Evolutionary conservation across 2,329 filamentous ascomycete species (phyloP).

Genomic region (Penicillium glabrum): DNA sequence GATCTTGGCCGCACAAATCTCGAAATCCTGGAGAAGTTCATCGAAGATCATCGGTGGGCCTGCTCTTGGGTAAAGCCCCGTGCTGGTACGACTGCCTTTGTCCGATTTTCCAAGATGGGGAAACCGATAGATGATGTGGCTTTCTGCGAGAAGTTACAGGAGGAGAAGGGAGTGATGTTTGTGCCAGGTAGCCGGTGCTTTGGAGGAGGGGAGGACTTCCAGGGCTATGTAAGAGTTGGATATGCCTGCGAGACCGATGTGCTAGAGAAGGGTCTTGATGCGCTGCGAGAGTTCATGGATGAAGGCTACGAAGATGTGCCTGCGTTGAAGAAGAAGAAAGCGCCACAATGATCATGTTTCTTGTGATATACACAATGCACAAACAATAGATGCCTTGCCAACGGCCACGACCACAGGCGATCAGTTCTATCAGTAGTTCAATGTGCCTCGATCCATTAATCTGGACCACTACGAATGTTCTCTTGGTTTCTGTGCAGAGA

Average conservation of each 20-base stretch:
- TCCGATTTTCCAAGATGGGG: slow-evolving; percentile 65
- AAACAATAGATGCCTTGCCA: neutral
- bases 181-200: slow-evolving; percentile 74
- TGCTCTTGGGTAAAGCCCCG: slow-evolving; percentile 72
- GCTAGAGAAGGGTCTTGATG: slow-evolving; percentile 64
- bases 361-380: neutral
- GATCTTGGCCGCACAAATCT: slow-evolving; percentile 68
- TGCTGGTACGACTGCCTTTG: slow-evolving; percentile 77
- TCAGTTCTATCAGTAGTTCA: neutral
- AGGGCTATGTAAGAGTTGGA: slow-evolving; percentile 74
- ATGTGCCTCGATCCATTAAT: neutral
- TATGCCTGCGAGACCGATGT: slow-evolving; percentile 71
- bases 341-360: neutral
- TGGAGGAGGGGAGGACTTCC: slow-evolving; percentile 64
- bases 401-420: neutral
- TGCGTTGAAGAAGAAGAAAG: slow-evolving; percentile 23
- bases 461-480: neutral
- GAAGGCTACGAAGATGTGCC: slow-evolving; percentile 56
- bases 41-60: slow-evolving; percentile 62
- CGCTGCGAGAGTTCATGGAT: slow-evolving; percentile 55
- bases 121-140: slow-evolving; percentile 68
- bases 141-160: slow-evolving; percentile 68
- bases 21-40: slow-evolving; percentile 64
- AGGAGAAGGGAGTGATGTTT: slow-evolving; percentile 70
- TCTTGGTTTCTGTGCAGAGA: neutral